Conservation (phyloP, 78 protist species). For the Polysphondylium violaceum region DNA sequence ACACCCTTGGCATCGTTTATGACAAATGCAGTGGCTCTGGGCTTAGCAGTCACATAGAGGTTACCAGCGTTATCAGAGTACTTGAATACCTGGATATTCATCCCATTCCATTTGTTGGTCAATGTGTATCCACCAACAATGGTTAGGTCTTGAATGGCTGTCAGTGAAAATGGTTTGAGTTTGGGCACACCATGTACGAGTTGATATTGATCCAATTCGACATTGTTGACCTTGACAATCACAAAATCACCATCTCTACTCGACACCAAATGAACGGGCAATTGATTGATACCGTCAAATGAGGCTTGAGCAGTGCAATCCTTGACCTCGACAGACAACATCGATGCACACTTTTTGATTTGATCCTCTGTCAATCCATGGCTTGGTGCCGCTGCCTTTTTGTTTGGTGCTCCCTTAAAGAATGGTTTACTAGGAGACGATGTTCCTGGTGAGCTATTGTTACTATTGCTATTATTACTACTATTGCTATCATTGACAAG, state of each 20-base stretch:
- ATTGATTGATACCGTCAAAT: not conserved
- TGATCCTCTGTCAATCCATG: conserved; percentile 10
- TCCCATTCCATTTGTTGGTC: conserved; percentile 69
- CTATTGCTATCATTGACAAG: no score
- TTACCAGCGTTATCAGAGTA: conserved; percentile 20
- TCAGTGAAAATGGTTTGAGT: conserved; percentile 6
- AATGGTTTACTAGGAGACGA: no score
- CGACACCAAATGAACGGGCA: not conserved
- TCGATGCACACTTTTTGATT: not conserved
- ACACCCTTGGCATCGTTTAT: conserved; percentile 5
- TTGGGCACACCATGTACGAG: conserved; percentile 43
- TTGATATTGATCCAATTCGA: conserved; percentile 36
- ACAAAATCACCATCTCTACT: conserved; percentile 27
- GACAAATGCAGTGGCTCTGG: conserved; percentile 45
- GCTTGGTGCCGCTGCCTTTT: not conserved
- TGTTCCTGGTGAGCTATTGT: no score
- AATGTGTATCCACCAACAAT: conserved; percentile 3
- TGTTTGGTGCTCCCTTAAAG: no score
- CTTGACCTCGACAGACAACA: not conserved
- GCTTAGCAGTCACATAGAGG: conserved; percentile 9
- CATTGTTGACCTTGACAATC: conserved; percentile 1
- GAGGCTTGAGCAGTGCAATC: not conserved
- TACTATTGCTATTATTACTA: no score
- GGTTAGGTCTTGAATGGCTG: not conserved
- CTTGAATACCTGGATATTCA: conserved; percentile 65